Conservation (phyloP, 345 rosid species). For the Gossypium longicalyx region DNA sequence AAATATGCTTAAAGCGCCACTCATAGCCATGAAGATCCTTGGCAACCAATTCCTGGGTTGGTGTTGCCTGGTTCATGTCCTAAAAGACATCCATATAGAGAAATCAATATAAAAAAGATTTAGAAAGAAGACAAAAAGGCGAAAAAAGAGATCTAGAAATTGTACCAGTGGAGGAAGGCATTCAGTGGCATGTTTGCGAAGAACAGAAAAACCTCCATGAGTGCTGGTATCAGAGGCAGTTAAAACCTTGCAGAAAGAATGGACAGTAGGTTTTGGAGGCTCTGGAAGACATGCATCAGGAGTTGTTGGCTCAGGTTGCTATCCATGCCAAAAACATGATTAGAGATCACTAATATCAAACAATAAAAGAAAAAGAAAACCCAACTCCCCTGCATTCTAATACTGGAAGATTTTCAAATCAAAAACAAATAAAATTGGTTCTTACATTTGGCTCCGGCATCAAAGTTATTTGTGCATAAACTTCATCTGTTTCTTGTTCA, state of each 20-base stretch:
- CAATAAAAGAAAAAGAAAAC: constrained; percentile 6
- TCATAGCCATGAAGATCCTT: constrained; percentile 86
- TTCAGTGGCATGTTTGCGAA: constrained; percentile 81
- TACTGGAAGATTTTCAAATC: not conserved
- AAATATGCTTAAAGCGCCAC: constrained; percentile 95
- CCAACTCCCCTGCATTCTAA: not conserved
- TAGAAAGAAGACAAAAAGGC: not conserved
- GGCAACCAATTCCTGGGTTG: constrained; percentile 90
- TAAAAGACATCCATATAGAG: constrained; percentile 25
- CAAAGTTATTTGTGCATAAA: constrained; percentile 86
- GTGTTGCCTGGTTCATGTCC: constrained; percentile 88
- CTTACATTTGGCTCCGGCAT: constrained; percentile 64
- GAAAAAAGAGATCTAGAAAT: not conserved
- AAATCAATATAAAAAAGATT: not conserved
- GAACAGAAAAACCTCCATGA: constrained; percentile 94
- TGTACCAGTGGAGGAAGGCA: constrained; percentile 92
- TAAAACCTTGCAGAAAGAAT: constrained; percentile 79
- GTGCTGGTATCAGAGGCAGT: constrained; percentile 99
- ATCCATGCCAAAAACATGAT: constrained; percentile 13
- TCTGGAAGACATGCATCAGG: constrained; percentile 48
- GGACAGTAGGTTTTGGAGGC: constrained; percentile 42
- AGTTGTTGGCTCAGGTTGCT: constrained; percentile 55
- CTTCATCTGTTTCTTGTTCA: constrained; percentile 94
- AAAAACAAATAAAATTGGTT: constrained; percentile 11
- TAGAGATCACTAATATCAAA: not conserved